Base-by-base conservation (phyloP, 352 stramenopile genomes). In the Pythium pyrilobum region DNA sequence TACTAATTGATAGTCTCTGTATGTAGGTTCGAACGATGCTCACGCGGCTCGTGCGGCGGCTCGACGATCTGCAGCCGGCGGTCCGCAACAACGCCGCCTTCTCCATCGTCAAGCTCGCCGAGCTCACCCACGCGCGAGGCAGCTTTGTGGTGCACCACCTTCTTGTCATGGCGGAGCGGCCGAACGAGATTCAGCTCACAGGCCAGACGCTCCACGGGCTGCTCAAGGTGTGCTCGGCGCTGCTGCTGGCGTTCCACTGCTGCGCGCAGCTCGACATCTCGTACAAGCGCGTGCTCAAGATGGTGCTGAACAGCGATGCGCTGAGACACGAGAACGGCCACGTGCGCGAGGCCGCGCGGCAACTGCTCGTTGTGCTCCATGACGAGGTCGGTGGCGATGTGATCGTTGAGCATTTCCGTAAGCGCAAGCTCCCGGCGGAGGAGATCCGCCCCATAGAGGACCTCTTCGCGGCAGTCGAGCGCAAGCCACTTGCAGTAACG, bases 181-280 rank as follows among this genome's bases (percentile, higher is more conserved):
- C 2, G 2, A 4, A 55, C 18, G 16, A 40, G 10, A 21, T 42
- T 13, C 10, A 21, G 1, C 5, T 62, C 15, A 44, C 56, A 5
- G 58, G 60, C 20, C 68, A 81, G 44, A 40, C 63, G 12, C 29
- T 84, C 7, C 48, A 75, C 23, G 66, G 69, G 0, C 13, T 80
- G 0, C 50, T 79, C 47, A 81, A 84, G 46, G 51, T 81, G 12
- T 50, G 77, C 11, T 48, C 71, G 15, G 66, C 66, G 10, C 36
- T 81, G 20, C 24, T 81, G 4, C 40, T 59, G 18, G 67, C 63
- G 1, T 76, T 74, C 51, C 74, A 81, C 38, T 81, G 74, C 51
- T 81, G 71, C 31, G 67, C 71, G 47, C 67, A 36, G 40, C 65
- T 80, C 36, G 69, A 80, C 39, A 74, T 78, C n/a, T 59, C 71